A percentile compares a stretch with the other conserved stretches of the same genome.
Evolutionary conservation across 2,329 filamentous ascomycete species (phyloP).

Genomic region (Fusarium circinatum): DNA sequence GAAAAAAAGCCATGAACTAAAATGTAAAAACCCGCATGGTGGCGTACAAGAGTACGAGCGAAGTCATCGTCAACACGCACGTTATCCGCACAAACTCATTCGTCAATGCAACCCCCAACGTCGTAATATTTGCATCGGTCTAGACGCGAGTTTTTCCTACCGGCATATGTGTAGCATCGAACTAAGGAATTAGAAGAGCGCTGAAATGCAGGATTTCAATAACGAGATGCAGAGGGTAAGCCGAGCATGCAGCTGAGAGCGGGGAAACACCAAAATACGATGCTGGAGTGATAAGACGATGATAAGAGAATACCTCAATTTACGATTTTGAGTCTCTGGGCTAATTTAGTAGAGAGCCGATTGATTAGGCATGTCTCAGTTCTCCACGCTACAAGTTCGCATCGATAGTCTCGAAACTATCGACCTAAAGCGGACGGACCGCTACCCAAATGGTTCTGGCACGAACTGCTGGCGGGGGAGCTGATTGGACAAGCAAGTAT

Average conservation of each 20-base stretch:
- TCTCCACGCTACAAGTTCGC: neutral
- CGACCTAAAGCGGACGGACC: neutral
- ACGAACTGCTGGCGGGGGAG: neutral
- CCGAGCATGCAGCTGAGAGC: neutral
- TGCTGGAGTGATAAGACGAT: neutral
- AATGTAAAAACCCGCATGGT: neutral
- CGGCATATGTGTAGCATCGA: neutral
- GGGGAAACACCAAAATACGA: neutral
- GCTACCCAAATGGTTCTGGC: neutral
- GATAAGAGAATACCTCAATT: neutral
- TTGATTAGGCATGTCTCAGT: neutral
- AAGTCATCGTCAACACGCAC: neutral
- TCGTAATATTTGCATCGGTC: neutral
- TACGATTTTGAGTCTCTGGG: neutral
- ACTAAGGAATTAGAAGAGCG: neutral
- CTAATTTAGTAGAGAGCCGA: neutral
- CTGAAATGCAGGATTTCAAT: neutral
- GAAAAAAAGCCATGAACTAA: neutral
- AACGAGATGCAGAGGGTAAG: neutral
- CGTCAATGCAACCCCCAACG: neutral
- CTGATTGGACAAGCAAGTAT: neutral
- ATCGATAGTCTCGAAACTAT: neutral
- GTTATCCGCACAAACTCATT: neutral
- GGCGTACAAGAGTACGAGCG: neutral
- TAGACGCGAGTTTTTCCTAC: neutral